A percentile compares a stretch with the other conserved stretches of the same genome.
phyloP scores from a whole-genome alignment of 306 rosid species.

The Fragaria iinumae region DNA sequence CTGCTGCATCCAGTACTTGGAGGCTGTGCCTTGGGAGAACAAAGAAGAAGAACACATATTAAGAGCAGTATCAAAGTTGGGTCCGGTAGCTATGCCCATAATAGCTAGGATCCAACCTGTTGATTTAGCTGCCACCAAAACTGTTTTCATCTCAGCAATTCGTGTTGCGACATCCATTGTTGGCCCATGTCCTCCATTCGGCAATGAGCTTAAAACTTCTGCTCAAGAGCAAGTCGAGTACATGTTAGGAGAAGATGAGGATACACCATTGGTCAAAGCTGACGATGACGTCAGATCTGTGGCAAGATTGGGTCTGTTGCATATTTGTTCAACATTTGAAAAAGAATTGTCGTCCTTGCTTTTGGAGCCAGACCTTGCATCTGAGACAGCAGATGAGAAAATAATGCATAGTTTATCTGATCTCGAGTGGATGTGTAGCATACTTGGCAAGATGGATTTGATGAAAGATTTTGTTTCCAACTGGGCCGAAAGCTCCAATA shows the following conservation, averaged over 20 bases:
- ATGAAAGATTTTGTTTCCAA: slow-evolving; percentile 78
- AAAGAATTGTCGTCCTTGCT: slow-evolving; percentile 56
- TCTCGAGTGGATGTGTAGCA: slow-evolving; percentile 87
- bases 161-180: slow-evolving; percentile 70
- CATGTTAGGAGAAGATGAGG: slow-evolving; percentile 77
- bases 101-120: slow-evolving; percentile 38
- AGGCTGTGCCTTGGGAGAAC: slow-evolving; percentile 41
- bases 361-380: slow-evolving; percentile 36
- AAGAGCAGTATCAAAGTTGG: slow-evolving; percentile 31
- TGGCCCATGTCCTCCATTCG: slow-evolving; percentile 67
- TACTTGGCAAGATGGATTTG: slow-evolving; percentile 78
- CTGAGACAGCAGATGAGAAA: slow-evolving; percentile 43
- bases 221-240: slow-evolving; percentile 96
- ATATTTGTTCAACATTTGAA: slow-evolving; percentile 50
- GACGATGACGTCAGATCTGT: slow-evolving; percentile 73
- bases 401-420: slow-evolving; percentile 60
- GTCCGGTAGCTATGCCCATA: slow-evolving; percentile 35
- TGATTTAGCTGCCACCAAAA: slow-evolving; percentile 57
- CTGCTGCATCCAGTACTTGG: slow-evolving; percentile 35
- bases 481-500: slow-evolving; percentile 64
- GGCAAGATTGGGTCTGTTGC: slow-evolving; percentile 56
- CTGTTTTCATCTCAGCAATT: slow-evolving; percentile 81
- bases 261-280: slow-evolving; percentile 41
- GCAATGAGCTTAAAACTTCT: slow-evolving; percentile 73
- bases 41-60: slow-evolving; percentile 38